Conservation (phyloP, 1,139 yeast genomes). For the Geotrichum candidum region DNA sequence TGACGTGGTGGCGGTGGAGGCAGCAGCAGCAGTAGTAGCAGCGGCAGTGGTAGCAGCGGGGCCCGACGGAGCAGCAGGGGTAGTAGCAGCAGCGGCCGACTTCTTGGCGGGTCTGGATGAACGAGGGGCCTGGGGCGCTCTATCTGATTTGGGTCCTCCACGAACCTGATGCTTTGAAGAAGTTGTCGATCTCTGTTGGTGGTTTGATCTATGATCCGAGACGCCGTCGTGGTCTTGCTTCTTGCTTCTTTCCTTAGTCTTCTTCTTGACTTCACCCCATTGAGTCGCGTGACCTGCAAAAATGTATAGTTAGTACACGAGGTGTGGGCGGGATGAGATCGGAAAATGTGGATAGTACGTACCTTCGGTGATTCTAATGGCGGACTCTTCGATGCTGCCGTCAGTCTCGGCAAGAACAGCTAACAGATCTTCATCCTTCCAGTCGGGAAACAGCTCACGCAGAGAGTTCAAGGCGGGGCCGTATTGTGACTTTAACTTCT, state of each 20-base stretch:
- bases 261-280: conserved; percentile 61
- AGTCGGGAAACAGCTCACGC: conserved; percentile 86
- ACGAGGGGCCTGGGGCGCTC: conserved; percentile 12
- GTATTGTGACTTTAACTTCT: conserved; percentile 29
- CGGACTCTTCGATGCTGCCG: conserved; percentile 70
- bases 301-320: background rate
- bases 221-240: conserved; percentile 22
- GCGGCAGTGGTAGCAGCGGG: conserved; percentile 14
- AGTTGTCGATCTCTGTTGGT: conserved; percentile 8
- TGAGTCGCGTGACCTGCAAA: conserved; percentile 41
- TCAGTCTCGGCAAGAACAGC: conserved; percentile 68
- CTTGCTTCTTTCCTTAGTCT: conserved; percentile 42
- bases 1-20: conserved; percentile 21
- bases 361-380: conserved; percentile 84
- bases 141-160: conserved; percentile 18
- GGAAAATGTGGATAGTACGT: background rate
- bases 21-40: conserved; percentile 16
- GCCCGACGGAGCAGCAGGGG: conserved; percentile 19
- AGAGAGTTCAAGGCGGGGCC: conserved; percentile 51
- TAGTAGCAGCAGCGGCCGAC: conserved; percentile 18
- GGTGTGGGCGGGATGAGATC: background rate
- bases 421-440: conserved; percentile 81
- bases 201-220: conserved; percentile 11
- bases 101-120: conserved; percentile 13
- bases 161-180: conserved; percentile 15